Base-by-base conservation (phyloP, 768 basidiomycete genomes). In the Suillus cothurnatus region DNA sequence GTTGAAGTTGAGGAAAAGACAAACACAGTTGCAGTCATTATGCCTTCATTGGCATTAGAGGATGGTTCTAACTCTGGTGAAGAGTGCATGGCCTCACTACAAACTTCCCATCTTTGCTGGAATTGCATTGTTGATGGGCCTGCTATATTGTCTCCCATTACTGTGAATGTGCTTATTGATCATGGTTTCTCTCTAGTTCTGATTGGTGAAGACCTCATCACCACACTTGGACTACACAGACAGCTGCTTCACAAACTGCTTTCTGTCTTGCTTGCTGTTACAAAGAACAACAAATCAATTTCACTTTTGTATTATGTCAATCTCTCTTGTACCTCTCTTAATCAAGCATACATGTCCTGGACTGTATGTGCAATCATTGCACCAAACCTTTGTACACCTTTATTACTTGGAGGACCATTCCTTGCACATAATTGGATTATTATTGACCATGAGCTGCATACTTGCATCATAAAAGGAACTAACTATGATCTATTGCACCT, bases 401-500 rank as follows among this genome's bases (percentile, higher is more conserved):
- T 47, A 0, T 47, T 47, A 47, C n/a, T 47, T 1, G n/a, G 45
- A 4, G 45, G 45, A 1, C 45, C 45, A 0, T 45, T 45, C 2
- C 21, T 45, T 3, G 2, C 4, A 12, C 45, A 47, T 5, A 47
- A 47, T 47, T 12, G n/a, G 7, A 47, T 47, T 12, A 4, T 47
- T 1, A 47, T 47, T 17, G 45, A 47, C 5, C 45, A 47, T 4
- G n/a, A 47, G n/a, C 45, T 47, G 23, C 4, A 19, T 47, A 47
- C 45, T 2, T 47, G 45, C 4, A 14, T 47, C 4, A 12, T 12
- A 0, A 47, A 47, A 12, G 45, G 23, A 0, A 47, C 21, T 4
- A 28, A 52, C n/a, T 72, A 61, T 19, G 62, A 74, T 17, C 45
- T 73, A 0, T 15, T 72, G 4, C n/a, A n/a, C n/a, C n/a, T n/a